Percentiles rank a stretch among this genome's conserved stretches.
Evolutionary conservation across 176 grass and related monocot species (phyloP).

Genomic region (Luzula sylvatica): DNA sequence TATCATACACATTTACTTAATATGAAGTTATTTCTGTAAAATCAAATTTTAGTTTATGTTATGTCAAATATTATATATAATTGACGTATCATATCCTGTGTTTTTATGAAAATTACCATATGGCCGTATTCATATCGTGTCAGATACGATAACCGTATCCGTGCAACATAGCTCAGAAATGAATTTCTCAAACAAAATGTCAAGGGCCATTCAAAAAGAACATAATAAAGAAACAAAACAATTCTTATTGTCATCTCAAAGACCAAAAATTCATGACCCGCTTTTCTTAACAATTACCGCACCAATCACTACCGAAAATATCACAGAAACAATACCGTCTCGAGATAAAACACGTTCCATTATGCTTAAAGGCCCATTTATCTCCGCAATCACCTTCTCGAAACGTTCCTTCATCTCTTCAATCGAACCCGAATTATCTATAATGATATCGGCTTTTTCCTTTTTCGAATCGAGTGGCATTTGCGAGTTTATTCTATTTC

Average conservation of each 20-base stretch:
- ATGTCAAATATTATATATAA: too few species aligned
- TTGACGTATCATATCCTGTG: too few species aligned
- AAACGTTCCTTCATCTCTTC: slow-evolving; percentile 61
- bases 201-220: too few species aligned
- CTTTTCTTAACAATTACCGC: slow-evolving; percentile 52
- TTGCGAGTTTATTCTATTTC: slow-evolving; percentile 55
- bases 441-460: slow-evolving; percentile 61
- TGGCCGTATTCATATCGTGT: too few species aligned
- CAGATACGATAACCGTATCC: too few species aligned
- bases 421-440: slow-evolving; percentile 55
- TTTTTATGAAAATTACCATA: too few species aligned
- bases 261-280: slow-evolving; percentile 32
- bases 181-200: background rate
- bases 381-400: slow-evolving; percentile 33
- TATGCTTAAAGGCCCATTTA: slow-evolving; percentile 49
- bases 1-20: too few species aligned
- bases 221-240: background rate
- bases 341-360: slow-evolving; percentile 52
- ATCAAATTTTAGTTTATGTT: too few species aligned
- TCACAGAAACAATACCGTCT: slow-evolving; percentile 51
- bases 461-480: slow-evolving; percentile 58
- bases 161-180: too few species aligned
- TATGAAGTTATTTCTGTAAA: too few species aligned
- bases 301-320: slow-evolving; percentile 35
- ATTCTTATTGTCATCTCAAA: too few species aligned